A percentile compares a stretch with the other conserved stretches of the same genome.
Conservation (phyloP, 2,329 filamentous ascomycete species). For the Alternaria brassicae region DNA sequence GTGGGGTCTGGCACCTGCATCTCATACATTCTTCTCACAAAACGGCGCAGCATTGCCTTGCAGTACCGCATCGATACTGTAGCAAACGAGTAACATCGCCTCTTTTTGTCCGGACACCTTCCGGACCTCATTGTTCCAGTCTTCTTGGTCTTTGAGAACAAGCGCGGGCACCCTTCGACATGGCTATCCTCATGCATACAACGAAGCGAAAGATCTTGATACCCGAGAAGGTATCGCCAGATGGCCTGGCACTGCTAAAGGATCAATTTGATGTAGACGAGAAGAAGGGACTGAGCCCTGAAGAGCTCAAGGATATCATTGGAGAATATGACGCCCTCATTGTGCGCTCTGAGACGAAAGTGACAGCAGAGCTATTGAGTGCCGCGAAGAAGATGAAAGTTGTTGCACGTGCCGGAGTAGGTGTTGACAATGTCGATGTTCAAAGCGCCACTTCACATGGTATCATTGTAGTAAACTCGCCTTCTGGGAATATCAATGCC, state of each 20-base stretch:
- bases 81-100: not conserved
- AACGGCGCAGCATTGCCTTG: not conserved
- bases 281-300: conserved; percentile 65
- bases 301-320: conserved; percentile 71
- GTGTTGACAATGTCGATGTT: conserved; percentile 81
- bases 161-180: conserved; percentile 14
- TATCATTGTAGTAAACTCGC: conserved; percentile 81
- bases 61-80: too few relatives aligned
- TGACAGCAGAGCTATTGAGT: conserved; percentile 71
- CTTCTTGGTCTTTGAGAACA: not conserved
- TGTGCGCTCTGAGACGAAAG: conserved; percentile 81
- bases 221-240: conserved; percentile 80
- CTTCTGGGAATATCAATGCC: conserved; percentile 79
- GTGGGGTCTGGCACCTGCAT: not conserved
- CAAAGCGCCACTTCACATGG: conserved; percentile 73
- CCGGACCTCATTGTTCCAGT: not conserved
- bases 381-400: conserved; percentile 75
- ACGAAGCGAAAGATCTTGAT: conserved; percentile 68
- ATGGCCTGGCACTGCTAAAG: conserved; percentile 74
- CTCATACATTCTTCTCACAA: not conserved
- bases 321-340: conserved; percentile 77
- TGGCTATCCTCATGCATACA: conserved; percentile 40
- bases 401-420: conserved; percentile 80
- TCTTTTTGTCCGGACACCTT: not conserved
- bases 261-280: conserved; percentile 74